These are phyloP conservation scores for Arthrinium puccinioides DNA, from an alignment of 2,329 filamentous ascomycete genomes.

Conservation along the genomic window DNA sequence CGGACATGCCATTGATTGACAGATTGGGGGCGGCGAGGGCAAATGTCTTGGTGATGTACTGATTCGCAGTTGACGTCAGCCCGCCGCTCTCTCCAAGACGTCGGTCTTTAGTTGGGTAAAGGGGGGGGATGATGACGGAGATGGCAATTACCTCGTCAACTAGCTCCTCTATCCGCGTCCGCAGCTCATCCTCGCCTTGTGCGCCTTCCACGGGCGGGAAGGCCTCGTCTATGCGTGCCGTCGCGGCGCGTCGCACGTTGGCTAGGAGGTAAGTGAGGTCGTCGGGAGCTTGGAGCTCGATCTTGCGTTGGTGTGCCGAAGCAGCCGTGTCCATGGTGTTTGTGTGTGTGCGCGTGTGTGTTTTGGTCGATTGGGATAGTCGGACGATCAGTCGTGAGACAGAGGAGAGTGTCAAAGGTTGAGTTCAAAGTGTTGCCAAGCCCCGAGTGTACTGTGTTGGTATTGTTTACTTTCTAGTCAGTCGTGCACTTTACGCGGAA, in stretches of 20 bases:
- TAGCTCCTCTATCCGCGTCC: slow-evolving; percentile 50
- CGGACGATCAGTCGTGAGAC: too few relatives aligned
- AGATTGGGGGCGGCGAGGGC: slow-evolving; percentile 51
- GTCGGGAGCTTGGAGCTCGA: slow-evolving; percentile 71
- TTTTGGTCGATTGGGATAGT: neutral
- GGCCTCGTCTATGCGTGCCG: slow-evolving; percentile 57
- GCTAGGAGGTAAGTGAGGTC: slow-evolving; percentile 64
- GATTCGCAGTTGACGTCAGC: too few relatives aligned
- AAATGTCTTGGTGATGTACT: slow-evolving; percentile 59
- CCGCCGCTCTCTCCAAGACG: too few relatives aligned
- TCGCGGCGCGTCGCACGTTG: slow-evolving; percentile 62
- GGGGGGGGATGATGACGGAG: neutral
- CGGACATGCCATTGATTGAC: slow-evolving; percentile 53
- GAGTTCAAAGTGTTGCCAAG: too few relatives aligned
- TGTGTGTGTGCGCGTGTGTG: neutral
- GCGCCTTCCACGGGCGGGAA: slow-evolving; percentile 56
- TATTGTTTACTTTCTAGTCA: too few relatives aligned
- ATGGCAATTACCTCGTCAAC: slow-evolving; percentile 45
- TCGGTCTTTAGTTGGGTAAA: too few relatives aligned
- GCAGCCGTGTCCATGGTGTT: slow-evolving; percentile 15
- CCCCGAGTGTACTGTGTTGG: too few relatives aligned
- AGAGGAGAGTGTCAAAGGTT: too few relatives aligned
- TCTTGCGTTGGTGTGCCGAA: slow-evolving; percentile 52
- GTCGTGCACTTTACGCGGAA: too few relatives aligned
- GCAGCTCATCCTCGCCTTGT: slow-evolving; percentile 46